Base-by-base conservation (phyloP, 305 asterid species). In the Rubia balearica region DNA sequence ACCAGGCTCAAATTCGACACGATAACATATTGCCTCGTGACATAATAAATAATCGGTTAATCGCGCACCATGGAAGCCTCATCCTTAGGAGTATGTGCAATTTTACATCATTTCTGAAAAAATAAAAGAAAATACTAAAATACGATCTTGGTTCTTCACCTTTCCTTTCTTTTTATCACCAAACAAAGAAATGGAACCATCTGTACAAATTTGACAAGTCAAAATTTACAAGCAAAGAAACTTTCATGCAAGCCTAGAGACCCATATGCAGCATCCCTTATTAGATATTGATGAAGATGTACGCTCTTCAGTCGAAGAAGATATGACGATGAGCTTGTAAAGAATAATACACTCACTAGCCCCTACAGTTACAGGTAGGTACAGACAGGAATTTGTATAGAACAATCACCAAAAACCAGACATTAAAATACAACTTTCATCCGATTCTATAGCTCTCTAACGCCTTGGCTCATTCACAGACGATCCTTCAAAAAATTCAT, bases 401-500 rank as follows among this genome's bases (percentile, higher is more conserved):
- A 24, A 41, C 17, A 10, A 17, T 36, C 17, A 22, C 38, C 65
- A 57, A 14, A 14, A 17, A 10, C 36, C 53, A 70, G 42, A 56
- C 22, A 41, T 41, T 36, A 4, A 33, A 21, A 24, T 14, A 14
- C 43, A 14, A 13, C 49, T 24, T 60, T 22, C 40, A 24, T 9
- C 13, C 6, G 67, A 63, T 63, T 63, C 67, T n/a, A 40, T 42
- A 17, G 2, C 41, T 38, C 38, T 67, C 65, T 88, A 91, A 30
- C 96, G 89, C 80, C 74, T 91, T 27, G 95, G 89, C 75, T 90
- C 98, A 48, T 87, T 88, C 51, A 89, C 79, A 68, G 91, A 88
- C 86, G 88, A 91, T 3, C 99, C 99, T 86, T 94, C 97, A 24
- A 94, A 94, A 76, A 94, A 89, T 77, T 91, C 99, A 43, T 93